A percentile compares a stretch with the other conserved stretches of the same genome.
Evolutionary conservation across 2,329 filamentous ascomycete species (phyloP).

Genomic region (Penicillium sp.): DNA sequence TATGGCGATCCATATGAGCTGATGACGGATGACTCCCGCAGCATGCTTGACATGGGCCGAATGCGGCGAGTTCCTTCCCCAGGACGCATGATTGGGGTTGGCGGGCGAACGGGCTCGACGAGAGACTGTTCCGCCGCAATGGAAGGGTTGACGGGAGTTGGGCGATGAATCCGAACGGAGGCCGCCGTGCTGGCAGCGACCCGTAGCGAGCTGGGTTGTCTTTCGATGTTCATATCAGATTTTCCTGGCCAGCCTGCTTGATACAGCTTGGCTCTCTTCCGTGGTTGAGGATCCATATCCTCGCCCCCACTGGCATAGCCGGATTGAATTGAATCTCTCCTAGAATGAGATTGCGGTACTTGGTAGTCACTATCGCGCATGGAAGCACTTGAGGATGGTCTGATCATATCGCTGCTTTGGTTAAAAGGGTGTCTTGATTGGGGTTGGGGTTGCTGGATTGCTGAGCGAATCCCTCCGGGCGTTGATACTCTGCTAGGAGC

Average conservation of each 20-base stretch:
- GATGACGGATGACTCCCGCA: slow-evolving; percentile 63
- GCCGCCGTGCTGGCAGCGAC: slow-evolving; percentile 90
- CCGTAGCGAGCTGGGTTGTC: slow-evolving; percentile 74
- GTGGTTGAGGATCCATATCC: slow-evolving; percentile 62
- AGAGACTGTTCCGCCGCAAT: slow-evolving; percentile 32
- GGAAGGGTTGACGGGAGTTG: slow-evolving; percentile 55
- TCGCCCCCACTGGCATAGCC: slow-evolving; percentile 75
- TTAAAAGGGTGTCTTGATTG: slow-evolving; percentile 24
- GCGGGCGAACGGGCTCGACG: slow-evolving; percentile 49
- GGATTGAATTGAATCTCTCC: slow-evolving; percentile 43
- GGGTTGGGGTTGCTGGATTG: slow-evolving; percentile 29
- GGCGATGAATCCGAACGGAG: slow-evolving; percentile 81
- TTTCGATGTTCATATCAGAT: slow-evolving; percentile 65
- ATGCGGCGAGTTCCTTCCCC: slow-evolving; percentile 32
- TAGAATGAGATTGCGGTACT: slow-evolving; percentile 22
- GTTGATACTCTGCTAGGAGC: slow-evolving; percentile 41
- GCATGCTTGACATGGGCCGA: slow-evolving; percentile 51
- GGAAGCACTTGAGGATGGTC: slow-evolving; percentile 63
- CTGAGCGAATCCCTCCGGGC: slow-evolving; percentile 30
- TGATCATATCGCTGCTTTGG: slow-evolving; percentile 52
- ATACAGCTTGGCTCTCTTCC: slow-evolving; percentile 79
- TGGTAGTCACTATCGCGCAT: slow-evolving; percentile 43
- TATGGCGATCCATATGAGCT: slow-evolving; percentile 46
- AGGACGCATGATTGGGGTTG: slow-evolving; percentile 44
- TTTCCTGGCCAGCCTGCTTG: slow-evolving; percentile 72